Evolutionary conservation across 192 early-diverging fungal species (phyloP), one percentile per base, ranked within the genome.

Genomic region (Piromyces finnis): DNA sequence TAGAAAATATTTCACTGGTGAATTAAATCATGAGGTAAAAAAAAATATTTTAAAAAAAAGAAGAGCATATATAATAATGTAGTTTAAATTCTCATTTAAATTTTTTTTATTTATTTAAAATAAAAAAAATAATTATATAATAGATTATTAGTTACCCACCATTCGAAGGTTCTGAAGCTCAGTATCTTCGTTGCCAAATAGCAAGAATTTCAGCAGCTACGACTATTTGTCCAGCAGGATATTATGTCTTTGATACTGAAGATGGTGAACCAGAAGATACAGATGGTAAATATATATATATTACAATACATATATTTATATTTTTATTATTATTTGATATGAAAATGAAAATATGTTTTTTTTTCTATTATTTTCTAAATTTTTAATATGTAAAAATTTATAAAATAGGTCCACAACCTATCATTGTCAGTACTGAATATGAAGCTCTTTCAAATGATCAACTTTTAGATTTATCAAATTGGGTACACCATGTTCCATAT

Each of bases 401-500:
- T n/a, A n/a, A 18, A 77, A 51, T 82, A 90, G 89, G 84, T 16
- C 37, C 29, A 81, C 84, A 22, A 80, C 82, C 78, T 7, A 88
- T 91, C 79, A 88, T 91, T 81, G 85, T 90, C 80, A 91, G 90
- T 80, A 84, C 88, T 78, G 90, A 91, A 77, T 90, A 82, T 80
- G 89, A 90, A 79, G 82, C 83, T 2, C 82, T 85, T 22, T 79
- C 87, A 77, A 86, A 87, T 77, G 90, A 89, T 29, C 79, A 83
- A 29, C 84, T 91, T 22, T 79, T 86, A n/a, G 39, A 81, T 30
- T 68, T 82, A n/a, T 78, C 84, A 79, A 89, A 88, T 82, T 91
- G 90, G 90, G 88, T 90, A 27, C 90, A 91, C 82, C 90, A 91
- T 78, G 86, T 90, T 1, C 90, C 88, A 27, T 91, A 91, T 81